Conservation (phyloP, 768 basidiomycete species). For the button mushroom (Agaricus bisporus) region DNA sequence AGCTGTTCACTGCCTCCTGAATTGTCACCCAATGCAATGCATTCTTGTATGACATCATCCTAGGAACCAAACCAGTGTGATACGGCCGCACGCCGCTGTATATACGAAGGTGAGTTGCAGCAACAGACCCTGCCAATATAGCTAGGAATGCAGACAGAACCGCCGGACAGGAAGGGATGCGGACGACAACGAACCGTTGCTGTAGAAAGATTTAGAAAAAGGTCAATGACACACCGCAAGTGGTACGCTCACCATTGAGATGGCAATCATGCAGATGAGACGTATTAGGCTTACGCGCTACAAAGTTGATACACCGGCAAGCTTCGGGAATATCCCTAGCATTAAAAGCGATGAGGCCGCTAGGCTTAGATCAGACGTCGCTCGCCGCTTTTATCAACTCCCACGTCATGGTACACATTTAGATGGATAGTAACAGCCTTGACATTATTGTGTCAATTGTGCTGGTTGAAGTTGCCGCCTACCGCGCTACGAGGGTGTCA, state of each 20-base stretch:
- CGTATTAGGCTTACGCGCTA: no score
- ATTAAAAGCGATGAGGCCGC: background rate
- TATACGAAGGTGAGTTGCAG: conserved; percentile 31
- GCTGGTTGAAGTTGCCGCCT: conserved; percentile 1
- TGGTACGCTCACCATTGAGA: conserved; percentile 18
- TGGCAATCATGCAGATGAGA: no score
- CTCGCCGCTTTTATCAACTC: conserved; percentile 25
- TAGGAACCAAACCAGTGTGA: conserved; percentile 10
- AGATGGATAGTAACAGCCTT: conserved; percentile 16
- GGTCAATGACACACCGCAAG: conserved; percentile 4
- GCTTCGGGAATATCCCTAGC: conserved; percentile 16
- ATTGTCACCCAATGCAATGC: conserved; percentile 25
- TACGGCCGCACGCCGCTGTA: conserved; percentile 18
- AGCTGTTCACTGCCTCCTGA: conserved; percentile 29
- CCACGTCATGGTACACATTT: conserved; percentile 29
- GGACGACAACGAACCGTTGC: conserved; percentile 23
- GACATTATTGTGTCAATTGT: background rate
- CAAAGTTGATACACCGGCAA: conserved; percentile 29
- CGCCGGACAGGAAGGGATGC: conserved; percentile 24
- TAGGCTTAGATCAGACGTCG: background rate
- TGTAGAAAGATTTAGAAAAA: conserved; percentile 8
- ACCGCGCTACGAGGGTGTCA: conserved; percentile 19
- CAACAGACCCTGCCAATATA: conserved; percentile 28
- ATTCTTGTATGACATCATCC: conserved; percentile 34
- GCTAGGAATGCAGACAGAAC: conserved; percentile 30